Percentiles rank a stretch among this genome's conserved stretches.
Evolutionary conservation across 169 alveolate genomes (phyloP).

Genomic region (Plasmodium yoelii): DNA sequence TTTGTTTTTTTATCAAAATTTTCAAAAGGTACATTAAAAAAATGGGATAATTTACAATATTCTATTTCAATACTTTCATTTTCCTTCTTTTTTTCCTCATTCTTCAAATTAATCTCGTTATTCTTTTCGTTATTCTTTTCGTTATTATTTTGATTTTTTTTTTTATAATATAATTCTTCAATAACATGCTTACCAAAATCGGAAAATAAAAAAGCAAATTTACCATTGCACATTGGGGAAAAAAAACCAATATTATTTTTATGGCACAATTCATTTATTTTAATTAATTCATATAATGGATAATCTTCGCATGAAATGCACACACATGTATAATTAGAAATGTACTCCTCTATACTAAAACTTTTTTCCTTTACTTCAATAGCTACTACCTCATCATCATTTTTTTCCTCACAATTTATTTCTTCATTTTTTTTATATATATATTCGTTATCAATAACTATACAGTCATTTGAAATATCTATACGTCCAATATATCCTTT

Average conservation of each 20-base stretch:
- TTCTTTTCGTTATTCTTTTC: background rate
- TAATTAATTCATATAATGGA: slow-evolving; percentile 80
- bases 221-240: slow-evolving; percentile 79
- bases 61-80: slow-evolving; percentile 64
- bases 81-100: slow-evolving; percentile 25
- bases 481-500: slow-evolving; percentile 69
- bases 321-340: slow-evolving; percentile 60
- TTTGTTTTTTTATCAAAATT: slow-evolving; percentile 29
- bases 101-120: background rate
- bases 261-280: slow-evolving; percentile 75
- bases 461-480: slow-evolving; percentile 25
- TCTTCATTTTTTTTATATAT: slow-evolving; percentile 16
- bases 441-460: slow-evolving; percentile 42
- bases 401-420: background rate
- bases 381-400: background rate
- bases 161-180: slow-evolving; percentile 75
- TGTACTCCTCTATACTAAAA: slow-evolving; percentile 19
- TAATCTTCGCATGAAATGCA: slow-evolving; percentile 78
- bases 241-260: slow-evolving; percentile 77
- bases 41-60: slow-evolving; percentile 78
- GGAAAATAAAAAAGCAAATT: slow-evolving; percentile 80
- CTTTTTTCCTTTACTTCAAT: slow-evolving; percentile 3
- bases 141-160: slow-evolving; percentile 5
- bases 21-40: slow-evolving; percentile 75
- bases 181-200: slow-evolving; percentile 80